These are phyloP conservation scores for Meira miltonrushii DNA, from an alignment of 1,284 basidiomycete species.

Conservation along the genomic window DNA sequence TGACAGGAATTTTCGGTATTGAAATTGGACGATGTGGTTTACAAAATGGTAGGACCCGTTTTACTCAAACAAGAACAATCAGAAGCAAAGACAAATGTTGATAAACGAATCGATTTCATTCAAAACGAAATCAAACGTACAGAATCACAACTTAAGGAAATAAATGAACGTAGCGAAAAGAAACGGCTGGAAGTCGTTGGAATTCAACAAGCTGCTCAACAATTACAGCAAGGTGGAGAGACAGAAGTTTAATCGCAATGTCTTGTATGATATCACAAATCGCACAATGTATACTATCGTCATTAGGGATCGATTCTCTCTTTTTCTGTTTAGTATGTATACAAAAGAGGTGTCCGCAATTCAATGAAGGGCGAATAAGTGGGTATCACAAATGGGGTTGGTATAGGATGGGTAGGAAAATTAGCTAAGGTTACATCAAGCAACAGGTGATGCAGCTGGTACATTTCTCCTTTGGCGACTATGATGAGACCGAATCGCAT, in stretches of 20 bases:
- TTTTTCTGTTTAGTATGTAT: too few species aligned
- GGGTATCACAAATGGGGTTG: too few species aligned
- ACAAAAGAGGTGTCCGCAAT: too few species aligned
- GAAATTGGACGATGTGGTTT: constrained; percentile 56
- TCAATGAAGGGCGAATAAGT: too few species aligned
- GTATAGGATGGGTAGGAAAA: too few species aligned
- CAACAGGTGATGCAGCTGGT: too few species aligned
- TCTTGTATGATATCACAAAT: neutral
- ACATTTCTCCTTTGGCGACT: neutral
- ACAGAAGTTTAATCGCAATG: neutral
- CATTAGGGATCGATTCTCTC: too few species aligned
- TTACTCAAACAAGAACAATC: constrained; percentile 81
- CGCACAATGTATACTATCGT: too few species aligned
- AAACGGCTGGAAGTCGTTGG: constrained; percentile 15
- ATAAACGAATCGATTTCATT: constrained; percentile 88
- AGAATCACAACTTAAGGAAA: constrained; percentile 32
- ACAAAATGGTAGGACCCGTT: constrained; percentile 86
- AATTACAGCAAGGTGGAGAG: constrained; percentile 6
- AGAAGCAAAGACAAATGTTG: constrained; percentile 84
- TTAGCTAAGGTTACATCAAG: too few species aligned
- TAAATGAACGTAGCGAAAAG: constrained; percentile 32
- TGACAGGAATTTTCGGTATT: neutral
- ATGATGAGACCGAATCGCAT: neutral
- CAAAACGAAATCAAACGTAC: constrained; percentile 64
- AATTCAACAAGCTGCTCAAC: constrained; percentile 31